A percentile compares a stretch with the other conserved stretches of the same genome.
Evolutionary conservation across 257 asterid genomes (phyloP).

Genomic region (Thymus mandschuricus): DNA sequence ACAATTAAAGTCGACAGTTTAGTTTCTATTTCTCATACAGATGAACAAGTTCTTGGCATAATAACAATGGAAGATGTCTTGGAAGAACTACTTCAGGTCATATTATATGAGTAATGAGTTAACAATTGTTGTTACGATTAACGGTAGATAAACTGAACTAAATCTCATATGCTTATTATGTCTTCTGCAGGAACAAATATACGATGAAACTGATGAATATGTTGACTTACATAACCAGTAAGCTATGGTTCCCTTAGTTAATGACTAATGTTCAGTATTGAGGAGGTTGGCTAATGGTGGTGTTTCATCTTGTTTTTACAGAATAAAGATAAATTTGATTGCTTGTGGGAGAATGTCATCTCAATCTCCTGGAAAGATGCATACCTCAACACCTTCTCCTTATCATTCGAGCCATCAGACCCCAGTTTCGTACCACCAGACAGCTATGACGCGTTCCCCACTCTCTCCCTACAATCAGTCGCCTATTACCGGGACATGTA

Average conservation of each 20-base stretch:
- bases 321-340: conserved; percentile 48
- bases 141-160: conserved; percentile 4
- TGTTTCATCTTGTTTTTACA: conserved; percentile 19
- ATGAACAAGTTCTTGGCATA: conserved; percentile 60
- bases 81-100: conserved; percentile 62
- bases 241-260: conserved; percentile 15
- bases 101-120: neutral
- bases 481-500: conserved; percentile 36
- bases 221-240: conserved; percentile 61
- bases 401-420: conserved; percentile 42
- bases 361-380: conserved; percentile 44
- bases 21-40: conserved; percentile 25
- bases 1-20: conserved; percentile 24
- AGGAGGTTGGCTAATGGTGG: conserved; percentile 17
- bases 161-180: conserved; percentile 13
- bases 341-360: conserved; percentile 37
- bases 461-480: conserved; percentile 49
- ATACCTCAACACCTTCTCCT: conserved; percentile 39
- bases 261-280: conserved; percentile 1
- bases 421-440: conserved; percentile 46
- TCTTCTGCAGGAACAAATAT: conserved; percentile 50
- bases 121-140: neutral
- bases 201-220: conserved; percentile 62
- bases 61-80: conserved; percentile 69
- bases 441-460: conserved; percentile 43